Evolutionary conservation across 2,329 filamentous ascomycete genomes (phyloP), one percentile per base, ranked within the genome.

Genomic region (Colletotrichum chrysophilum): DNA sequence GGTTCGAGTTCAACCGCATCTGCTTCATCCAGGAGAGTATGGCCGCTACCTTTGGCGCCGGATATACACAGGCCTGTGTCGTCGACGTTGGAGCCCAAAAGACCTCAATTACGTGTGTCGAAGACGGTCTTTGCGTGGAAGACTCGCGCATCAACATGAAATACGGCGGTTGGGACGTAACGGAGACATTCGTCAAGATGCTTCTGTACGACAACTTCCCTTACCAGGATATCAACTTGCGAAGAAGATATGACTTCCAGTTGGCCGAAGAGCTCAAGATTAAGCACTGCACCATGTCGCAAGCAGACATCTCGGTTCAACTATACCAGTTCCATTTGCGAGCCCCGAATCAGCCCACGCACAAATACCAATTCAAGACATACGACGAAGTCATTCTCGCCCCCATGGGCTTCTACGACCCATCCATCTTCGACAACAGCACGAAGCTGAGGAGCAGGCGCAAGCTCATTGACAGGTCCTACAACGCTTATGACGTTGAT

Each of bases 41-140:
- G 81, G 96, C 96, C 1, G 96, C 96, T 4, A 97, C 96, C 0
- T 99, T 98, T 83, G 97, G 97, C 14, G 97, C 96, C 5, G 97
- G 97, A 9, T 98, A 97, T 81, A 97, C 96, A 1, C 95, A 95
- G 77, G 94, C 95, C 24, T 99, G 97, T 80, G 96, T 99, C 71
- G 96, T 99, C 13, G 97, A 99, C 82, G 94, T 99, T 72, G 97
- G 97, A 14, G 96, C 97, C 1, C 96, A 98, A 83, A 99, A 99
- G 89, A 98, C 97, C 2, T 98, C 97, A 0, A 94, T 99, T 36
- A 96, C 96, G 77, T 99, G 97, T 79, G 96, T 99, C 13, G 97
- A 99, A 80, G 97, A 99, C 83, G 97, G 97, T 3, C 94, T 99
- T 85, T 96, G 95, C 81, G 91, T 98, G 30, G 97, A 98, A 78